A percentile compares a stretch with the other conserved stretches of the same genome.
These are phyloP conservation scores for Chalciporus pseudorubinellus DNA, from an alignment of 768 basidiomycete genomes.

Conservation along the genomic window DNA sequence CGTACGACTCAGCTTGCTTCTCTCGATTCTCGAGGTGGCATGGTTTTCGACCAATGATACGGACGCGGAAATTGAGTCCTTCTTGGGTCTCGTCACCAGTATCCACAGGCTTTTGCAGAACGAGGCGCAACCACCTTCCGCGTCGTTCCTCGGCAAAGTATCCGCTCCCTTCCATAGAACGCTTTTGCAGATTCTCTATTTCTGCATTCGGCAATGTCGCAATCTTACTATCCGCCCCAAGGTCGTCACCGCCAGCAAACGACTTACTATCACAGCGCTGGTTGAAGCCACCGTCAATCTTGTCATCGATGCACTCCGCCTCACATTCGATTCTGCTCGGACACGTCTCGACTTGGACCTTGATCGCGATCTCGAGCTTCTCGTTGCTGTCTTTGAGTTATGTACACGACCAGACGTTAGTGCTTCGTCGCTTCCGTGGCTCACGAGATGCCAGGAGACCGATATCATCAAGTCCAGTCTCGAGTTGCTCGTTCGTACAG, in stretches of 20 bases:
- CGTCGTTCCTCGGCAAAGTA: conserved; percentile 65
- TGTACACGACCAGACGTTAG: conserved; percentile 68
- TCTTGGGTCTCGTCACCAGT: conserved; percentile 60
- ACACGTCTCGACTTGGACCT: conserved; percentile 57
- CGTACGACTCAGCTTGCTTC: conserved; percentile 67
- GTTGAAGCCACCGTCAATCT: conserved; percentile 63
- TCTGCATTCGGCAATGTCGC: conserved; percentile 64
- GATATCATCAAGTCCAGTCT: conserved; percentile 75
- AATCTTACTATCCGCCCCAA: conserved; percentile 48
- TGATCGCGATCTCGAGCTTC: conserved; percentile 77
- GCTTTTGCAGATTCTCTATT: conserved; percentile 78
- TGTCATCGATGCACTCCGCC: conserved; percentile 63
- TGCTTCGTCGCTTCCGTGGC: conserved; percentile 71
- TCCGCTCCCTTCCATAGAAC: conserved; percentile 74
- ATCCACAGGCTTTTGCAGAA: conserved; percentile 67
- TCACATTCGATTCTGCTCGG: conserved; percentile 64
- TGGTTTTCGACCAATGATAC: conserved; percentile 68
- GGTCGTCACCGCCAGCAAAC: conserved; percentile 56
- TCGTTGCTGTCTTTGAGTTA: conserved; percentile 82
- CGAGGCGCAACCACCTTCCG: conserved; percentile 68
- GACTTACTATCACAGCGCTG: conserved; percentile 55
- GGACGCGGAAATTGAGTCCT: conserved; percentile 51
- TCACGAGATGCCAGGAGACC: conserved; percentile 75
- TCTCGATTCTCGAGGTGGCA: conserved; percentile 74
- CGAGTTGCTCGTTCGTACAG: conserved; percentile 65